Percentiles rank a stretch among this genome's conserved stretches.
These are phyloP conservation scores for Flaveria bidentis DNA, from an alignment of 129 eudicot species.

Conservation along the genomic window DNA sequence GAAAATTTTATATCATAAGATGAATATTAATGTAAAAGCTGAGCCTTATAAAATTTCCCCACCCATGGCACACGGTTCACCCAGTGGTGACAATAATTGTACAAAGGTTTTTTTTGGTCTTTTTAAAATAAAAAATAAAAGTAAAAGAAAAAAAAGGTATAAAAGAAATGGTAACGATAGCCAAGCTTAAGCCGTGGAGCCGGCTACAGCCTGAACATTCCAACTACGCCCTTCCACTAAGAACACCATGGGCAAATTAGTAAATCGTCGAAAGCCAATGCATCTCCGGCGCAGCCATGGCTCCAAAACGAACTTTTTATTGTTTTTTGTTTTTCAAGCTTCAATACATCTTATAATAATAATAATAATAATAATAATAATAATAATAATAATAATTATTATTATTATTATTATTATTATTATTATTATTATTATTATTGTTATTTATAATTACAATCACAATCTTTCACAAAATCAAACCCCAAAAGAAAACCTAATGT, in stretches of 20 bases:
- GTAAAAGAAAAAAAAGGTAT: too few relatives aligned
- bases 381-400: too few relatives aligned
- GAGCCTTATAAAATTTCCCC: too few relatives aligned
- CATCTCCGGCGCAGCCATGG: conserved; percentile 34
- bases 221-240: not conserved
- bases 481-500: conserved; percentile 20
- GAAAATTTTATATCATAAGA: too few relatives aligned
- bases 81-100: too few relatives aligned
- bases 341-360: conserved; percentile 17
- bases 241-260: conserved; percentile 11
- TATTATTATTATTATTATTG: too few relatives aligned
- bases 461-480: conserved; percentile 14
- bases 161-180: not conserved
- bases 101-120: too few relatives aligned
- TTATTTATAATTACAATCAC: conserved; percentile 12
- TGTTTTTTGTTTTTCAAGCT: conserved; percentile 6
- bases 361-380: not conserved
- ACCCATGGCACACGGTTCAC: too few relatives aligned
- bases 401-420: too few relatives aligned
- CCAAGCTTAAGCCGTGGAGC: conserved; percentile 12
- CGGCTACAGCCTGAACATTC: not conserved
- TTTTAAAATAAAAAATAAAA: too few relatives aligned
- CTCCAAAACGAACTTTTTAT: conserved; percentile 20
- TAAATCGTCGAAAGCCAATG: conserved; percentile 3
- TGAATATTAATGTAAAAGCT: too few relatives aligned